Percentiles rank a stretch among this genome's conserved stretches.
phyloP scores from a whole-genome alignment of 176 grass and related monocot species.

The Oryza glaberrima region DNA sequence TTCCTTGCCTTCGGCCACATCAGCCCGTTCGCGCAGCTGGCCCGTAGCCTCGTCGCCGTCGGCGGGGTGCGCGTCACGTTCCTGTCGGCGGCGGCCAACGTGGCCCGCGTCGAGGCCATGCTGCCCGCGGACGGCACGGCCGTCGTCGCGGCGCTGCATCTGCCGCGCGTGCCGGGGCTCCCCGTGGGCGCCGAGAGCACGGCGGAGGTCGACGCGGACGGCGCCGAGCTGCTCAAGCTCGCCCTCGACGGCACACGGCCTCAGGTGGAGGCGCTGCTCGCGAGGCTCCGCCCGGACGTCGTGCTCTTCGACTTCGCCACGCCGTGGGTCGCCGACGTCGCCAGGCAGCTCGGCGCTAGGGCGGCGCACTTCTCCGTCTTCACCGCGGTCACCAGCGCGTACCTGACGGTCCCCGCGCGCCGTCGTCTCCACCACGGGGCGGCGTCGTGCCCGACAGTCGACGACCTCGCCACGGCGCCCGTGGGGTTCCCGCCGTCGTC shows the following conservation, averaged over 20 bases:
- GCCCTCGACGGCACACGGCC: slow-evolving; percentile 50
- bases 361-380: slow-evolving; percentile 44
- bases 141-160: slow-evolving; percentile 26
- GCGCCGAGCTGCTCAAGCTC: slow-evolving; percentile 56
- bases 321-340: slow-evolving; percentile 33
- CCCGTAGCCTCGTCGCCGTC: slow-evolving; percentile 16
- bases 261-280: slow-evolving; percentile 47
- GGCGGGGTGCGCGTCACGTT: slow-evolving; percentile 36
- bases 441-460: background rate
- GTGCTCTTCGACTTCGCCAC: slow-evolving; percentile 55
- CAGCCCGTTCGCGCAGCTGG: slow-evolving; percentile 48
- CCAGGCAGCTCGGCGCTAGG: slow-evolving; percentile 41
- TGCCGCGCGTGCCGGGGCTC: slow-evolving; percentile 46
- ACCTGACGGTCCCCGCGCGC: slow-evolving; percentile 33
- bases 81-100: slow-evolving; percentile 43
- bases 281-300: slow-evolving; percentile 37
- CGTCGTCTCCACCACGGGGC: background rate
- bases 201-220: slow-evolving; percentile 38
- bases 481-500: slow-evolving; percentile 47
- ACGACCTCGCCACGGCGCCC: slow-evolving; percentile 25
- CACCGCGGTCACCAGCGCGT: slow-evolving; percentile 38
- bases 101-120: slow-evolving; percentile 41
- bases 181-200: slow-evolving; percentile 50
- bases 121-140: slow-evolving; percentile 1
- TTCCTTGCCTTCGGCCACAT: slow-evolving; percentile 30